Evolutionary conservation across 1,284 basidiomycete species (phyloP), one percentile per base, ranked within the genome.

Genomic region (Filobasidium uniguttulatum): DNA sequence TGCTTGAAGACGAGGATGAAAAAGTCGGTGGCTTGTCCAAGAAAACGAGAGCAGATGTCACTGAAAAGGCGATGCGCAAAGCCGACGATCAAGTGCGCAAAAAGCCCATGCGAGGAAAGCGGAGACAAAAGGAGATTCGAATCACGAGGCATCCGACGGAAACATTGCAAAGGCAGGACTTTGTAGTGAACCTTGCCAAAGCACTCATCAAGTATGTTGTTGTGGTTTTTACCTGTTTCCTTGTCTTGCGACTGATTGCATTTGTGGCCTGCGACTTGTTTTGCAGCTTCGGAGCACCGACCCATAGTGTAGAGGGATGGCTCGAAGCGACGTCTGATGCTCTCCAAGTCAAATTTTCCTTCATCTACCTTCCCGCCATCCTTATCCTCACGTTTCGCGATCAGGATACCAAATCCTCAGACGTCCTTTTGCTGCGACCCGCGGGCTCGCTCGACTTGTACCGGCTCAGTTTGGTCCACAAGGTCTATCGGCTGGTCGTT

Each of bases 121-220:
- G 60, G 19, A 50, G 49, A 30, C 60, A 62, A 49, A 57, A 49
- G 49, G 58, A 60, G 48, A 56, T 62, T 41, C 56, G 56, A 7
- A 60, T 62, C 31, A 60, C 60, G 5, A 56, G 56, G 46, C 56
- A 62, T 51, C 56, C 60, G n/a, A 53, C 60, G 15, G 56, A 51
- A 45, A 55, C 60, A 38, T 38, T 62, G 17, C 58, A 62, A 49
- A 43, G 60, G 25, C 60, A 62, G 46, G 55, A 57, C 53, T 62
- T 62, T 47, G 60, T 62, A 28, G 60, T 60, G 47, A 53, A 57
- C 48, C 55, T 62, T 3, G 60, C 60, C 17, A 62, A 60, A 49
- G 55, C 59, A 15, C 50, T 62, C 23, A 54, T 62, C 50, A 60
- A 57, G 60, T 62, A 36, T 54, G 60, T 58, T n/a, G 17, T 15